These are phyloP conservation scores for Macadamia tetraphylla DNA, from an alignment of 164 flowering plant species.

Conservation along the genomic window DNA sequence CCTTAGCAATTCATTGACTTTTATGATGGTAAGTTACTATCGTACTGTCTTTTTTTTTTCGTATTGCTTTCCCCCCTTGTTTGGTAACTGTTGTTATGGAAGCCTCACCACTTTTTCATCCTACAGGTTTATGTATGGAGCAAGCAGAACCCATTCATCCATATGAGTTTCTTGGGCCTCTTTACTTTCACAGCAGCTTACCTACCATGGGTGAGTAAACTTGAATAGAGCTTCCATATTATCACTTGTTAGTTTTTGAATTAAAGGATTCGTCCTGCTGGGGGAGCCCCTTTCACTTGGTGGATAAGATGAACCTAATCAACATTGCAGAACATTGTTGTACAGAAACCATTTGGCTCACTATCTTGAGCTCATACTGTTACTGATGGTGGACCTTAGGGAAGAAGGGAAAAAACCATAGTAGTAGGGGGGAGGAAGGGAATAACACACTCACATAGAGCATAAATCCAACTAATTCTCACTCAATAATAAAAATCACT, in stretches of 20 bases:
- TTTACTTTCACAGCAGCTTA: slow-evolving; percentile 98
- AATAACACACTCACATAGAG: too few species aligned
- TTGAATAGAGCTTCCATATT: not conserved
- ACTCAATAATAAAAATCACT: too few species aligned
- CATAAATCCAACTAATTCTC: too few species aligned
- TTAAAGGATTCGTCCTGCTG: too few species aligned
- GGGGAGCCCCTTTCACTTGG: not conserved
- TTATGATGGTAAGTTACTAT: slow-evolving; percentile 85
- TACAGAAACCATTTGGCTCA: too few species aligned
- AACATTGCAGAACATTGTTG: not conserved
- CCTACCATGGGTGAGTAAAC: slow-evolving; percentile 85
- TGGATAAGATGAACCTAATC: not conserved
- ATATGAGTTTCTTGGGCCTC: slow-evolving; percentile 97
- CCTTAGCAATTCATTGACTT: slow-evolving; percentile 96
- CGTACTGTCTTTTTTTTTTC: not conserved
- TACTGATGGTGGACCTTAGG: too few species aligned
- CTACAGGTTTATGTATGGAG: slow-evolving; percentile 98
- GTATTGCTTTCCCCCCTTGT: not conserved
- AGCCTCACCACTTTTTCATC: slow-evolving; percentile 1
- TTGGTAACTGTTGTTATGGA: not conserved
- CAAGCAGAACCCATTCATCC: slow-evolving; percentile 96
- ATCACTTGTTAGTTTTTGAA: not conserved
- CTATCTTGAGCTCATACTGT: too few species aligned
- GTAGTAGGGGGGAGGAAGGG: too few species aligned
- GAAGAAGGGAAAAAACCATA: too few species aligned